Base-by-base conservation (phyloP, 2,329 filamentous ascomycete genomes). In the Aspergillus brunneoviolaceus region DNA sequence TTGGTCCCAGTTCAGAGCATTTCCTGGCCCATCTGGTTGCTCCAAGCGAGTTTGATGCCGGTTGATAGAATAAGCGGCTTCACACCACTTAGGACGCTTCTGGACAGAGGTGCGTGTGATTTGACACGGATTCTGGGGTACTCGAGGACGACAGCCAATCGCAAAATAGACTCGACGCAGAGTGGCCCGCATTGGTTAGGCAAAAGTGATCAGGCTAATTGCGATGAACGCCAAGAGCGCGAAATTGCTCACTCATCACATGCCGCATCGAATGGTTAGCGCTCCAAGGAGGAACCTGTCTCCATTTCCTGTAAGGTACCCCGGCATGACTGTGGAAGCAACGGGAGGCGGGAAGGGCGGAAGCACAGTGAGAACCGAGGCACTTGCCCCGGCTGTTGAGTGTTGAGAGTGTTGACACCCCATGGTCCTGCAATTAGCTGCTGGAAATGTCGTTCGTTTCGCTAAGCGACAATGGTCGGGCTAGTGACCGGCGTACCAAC, bases 391-490 rank as follows among this genome's bases (percentile, higher is more conserved):
- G 39, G 39, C 39, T 45, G 14, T 45, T 19, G 16, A 45, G 27
- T 29, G 27, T 29, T 9, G 27, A 29, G 27, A 29, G 27, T 29
- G 27, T 29, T 29, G 2, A 29, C 39, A n/a, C 6, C 39, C 42
- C 25, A 33, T n/a, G 21, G 42, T 33, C 16, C 14, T 27, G 42
- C 45, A 48, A 35, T 23, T 19, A 21, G 14, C 14, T 35, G 12
- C 5, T 4, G 33, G 33, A 4, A 29, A 49, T n/a, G 53, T 31
- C n/a, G 11, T 16, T 31, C 42, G 33, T 49, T 21, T 25, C 16
- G 51, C 33, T 61, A 60, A 62, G 60, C 57, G 57, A 63, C 59
- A 54, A 56, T 57, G 59, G 53, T 50, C 25, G 55, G 47, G 27
- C 58, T 58, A 58, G 45, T 52, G 49, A 58, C 39, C 19, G 39